Percentiles rank a stretch among this genome's conserved stretches.
Evolutionary conservation across 148 eudicot species (phyloP).

Genomic region (Chenopodium formosanum): DNA sequence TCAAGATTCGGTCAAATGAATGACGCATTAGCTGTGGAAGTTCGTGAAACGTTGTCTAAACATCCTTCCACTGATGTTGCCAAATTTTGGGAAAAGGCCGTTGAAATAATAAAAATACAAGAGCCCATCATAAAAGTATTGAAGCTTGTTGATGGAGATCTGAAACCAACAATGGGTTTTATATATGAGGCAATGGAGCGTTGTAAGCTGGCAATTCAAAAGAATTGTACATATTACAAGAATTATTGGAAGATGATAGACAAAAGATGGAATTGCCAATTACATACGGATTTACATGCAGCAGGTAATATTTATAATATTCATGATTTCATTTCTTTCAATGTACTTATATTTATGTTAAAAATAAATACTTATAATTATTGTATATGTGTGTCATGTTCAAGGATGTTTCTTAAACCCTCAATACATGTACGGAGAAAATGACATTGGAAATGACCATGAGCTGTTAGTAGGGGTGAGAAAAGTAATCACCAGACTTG

Average conservation of each 20-base stretch:
- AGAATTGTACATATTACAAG: not conserved
- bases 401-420: slow-evolving; percentile 6
- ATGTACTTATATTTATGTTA: too few relatives aligned
- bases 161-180: slow-evolving; percentile 11
- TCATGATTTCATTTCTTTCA: too few relatives aligned
- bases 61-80: not conserved
- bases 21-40: not conserved
- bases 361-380: too few relatives aligned
- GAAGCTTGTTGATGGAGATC: slow-evolving; percentile 19
- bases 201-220: not conserved
- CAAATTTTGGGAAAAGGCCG: not conserved
- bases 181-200: slow-evolving; percentile 16
- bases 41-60: not conserved
- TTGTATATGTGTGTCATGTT: too few relatives aligned
- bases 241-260: slow-evolving; percentile 5
- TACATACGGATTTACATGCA: slow-evolving; percentile 9
- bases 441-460: not conserved
- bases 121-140: slow-evolving; percentile 7
- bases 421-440: not conserved
- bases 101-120: not conserved
- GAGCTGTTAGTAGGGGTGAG: not conserved
- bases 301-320: not conserved
- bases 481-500: not conserved
- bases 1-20: not conserved
- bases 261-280: slow-evolving; percentile 10